phyloP scores from a whole-genome alignment of 345 rosid genomes.

The Ceriops zippeliana region DNA sequence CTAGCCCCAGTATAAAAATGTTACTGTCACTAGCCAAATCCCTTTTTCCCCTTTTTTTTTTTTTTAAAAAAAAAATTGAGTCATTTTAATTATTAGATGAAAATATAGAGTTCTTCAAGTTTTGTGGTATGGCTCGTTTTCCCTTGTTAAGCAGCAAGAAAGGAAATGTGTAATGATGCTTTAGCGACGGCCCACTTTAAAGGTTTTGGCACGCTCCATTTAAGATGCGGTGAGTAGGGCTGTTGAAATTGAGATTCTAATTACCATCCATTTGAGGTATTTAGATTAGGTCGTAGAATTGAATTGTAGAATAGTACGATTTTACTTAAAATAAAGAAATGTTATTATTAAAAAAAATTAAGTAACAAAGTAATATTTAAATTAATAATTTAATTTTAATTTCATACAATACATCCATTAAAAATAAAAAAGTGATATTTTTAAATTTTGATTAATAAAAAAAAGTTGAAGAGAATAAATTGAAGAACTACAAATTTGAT shows the following conservation, averaged over 20 bases:
- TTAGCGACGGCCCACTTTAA: constrained; percentile 28
- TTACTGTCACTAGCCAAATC: background rate
- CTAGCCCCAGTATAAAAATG: background rate
- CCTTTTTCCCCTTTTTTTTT: background rate
- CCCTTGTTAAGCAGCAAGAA: constrained; percentile 2
- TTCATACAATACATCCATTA: too few species aligned
- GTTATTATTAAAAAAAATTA: too few species aligned
- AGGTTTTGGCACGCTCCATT: constrained; percentile 14
- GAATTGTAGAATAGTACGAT: too few species aligned
- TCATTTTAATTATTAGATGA: constrained; percentile 4
- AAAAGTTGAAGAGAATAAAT: too few species aligned
- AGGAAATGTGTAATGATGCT: constrained; percentile 23
- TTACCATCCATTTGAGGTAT: too few species aligned
- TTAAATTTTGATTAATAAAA: too few species aligned
- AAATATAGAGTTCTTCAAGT: constrained; percentile 1
- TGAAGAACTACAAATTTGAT: too few species aligned
- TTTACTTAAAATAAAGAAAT: background rate
- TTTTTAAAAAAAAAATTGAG: background rate
- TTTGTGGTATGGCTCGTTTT: constrained; percentile 8
- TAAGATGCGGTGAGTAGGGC: constrained; percentile 19
- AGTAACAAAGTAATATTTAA: too few species aligned
- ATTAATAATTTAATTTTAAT: too few species aligned
- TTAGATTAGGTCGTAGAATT: too few species aligned
- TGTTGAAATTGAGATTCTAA: too few species aligned
- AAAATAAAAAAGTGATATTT: too few species aligned